Base-by-base conservation (phyloP, 306 rosid species). In the Gastrolobium bilobum region DNA sequence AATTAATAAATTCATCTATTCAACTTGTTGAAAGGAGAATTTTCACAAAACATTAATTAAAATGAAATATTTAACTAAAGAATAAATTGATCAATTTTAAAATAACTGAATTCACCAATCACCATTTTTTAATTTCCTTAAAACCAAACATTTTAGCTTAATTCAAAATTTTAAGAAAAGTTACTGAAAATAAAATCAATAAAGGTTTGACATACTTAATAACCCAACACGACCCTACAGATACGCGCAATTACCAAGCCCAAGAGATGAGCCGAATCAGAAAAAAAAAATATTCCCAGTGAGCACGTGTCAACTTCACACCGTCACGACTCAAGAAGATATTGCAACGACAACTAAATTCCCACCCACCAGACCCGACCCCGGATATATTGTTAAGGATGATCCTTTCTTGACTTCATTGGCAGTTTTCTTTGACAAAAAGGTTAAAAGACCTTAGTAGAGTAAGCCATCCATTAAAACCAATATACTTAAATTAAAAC, bases 271-370 rank as follows among this genome's bases (percentile, higher is more conserved):
- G 42, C 29, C 56, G 1, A 9, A 4, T 4, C 39, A 40, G 20
- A 15, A 64, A 37, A 14, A 0, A 13, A 0, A 48, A n/a, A n/a
- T n/a, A 20, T 20, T 20, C 26, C 26, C 26, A 20, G 33, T 46
- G 76, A 4, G 56, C 58, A 56, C 65, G 52, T 67, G 76, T 51
- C 65, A 52, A 29, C 65, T 51, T 20, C 2, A 8, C 52, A 40
- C 6, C 3, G 52, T 40, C 30, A 15, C 39, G 31, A 14, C 51
- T 39, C 10, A 20, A 1, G 0, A 20, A 20, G 26, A 20, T 20
- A 65, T 42, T 11, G 43, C 42, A 31, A 42, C 43, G 9, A 14
- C 51, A 64, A 40, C 48, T 6, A 64, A 31, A 40, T 40, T 43
- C 58, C 43, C 58, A 74, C 10, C 38, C 26, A 73, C 56, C 56